Base-by-base conservation (phyloP, 441 rosid genomes). In the Erysimum pusillum region DNA sequence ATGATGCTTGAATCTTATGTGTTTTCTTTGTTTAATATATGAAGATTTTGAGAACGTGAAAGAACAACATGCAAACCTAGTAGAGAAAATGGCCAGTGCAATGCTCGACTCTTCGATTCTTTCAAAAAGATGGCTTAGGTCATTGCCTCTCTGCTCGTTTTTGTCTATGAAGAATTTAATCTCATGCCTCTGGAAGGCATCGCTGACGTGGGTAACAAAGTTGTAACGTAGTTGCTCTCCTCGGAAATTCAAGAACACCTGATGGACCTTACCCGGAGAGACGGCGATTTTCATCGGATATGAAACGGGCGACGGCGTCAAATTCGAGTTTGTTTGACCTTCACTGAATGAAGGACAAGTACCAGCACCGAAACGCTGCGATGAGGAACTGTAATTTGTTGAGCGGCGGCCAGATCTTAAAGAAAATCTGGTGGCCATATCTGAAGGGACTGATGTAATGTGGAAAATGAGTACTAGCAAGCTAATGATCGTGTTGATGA, bases 61-160 rank as follows among this genome's bases (percentile, higher is more conserved):
- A 44, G 48, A 44, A 44, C 4, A 13, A 7, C 6, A 44, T 44
- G 6, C 48, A 44, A 44, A 44, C 48, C 48, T 44, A 13, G 48
- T 44, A 1, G 41, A 38, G 39, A 66, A 66, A 17, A 66, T 46
- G 4, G 57, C 57, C 1, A 52, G n/a, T 2, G 57, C 57, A 11
- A 52, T 22, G 2, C 57, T 56, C 9, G 64, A 35, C n/a, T 60
- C 64, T 60, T 38, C 31, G n/a, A 60, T 60, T 4, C 14, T 60
- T 2, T 9, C 34, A 18, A 60, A 60, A 7, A 38, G 14, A 11
- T 36, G 1, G 3, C 10, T 4, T 0, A 38, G 45, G n/a, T 60
- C 64, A 15, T 36, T 38, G 2, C 64, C 64, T 18, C n/a, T 2
- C 9, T 6, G 45, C 31, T n/a, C 28, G 4, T 60, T 0, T 5